Conservation (phyloP, 108 stramenopile genomes). For the Craspedostauros australis region DNA sequence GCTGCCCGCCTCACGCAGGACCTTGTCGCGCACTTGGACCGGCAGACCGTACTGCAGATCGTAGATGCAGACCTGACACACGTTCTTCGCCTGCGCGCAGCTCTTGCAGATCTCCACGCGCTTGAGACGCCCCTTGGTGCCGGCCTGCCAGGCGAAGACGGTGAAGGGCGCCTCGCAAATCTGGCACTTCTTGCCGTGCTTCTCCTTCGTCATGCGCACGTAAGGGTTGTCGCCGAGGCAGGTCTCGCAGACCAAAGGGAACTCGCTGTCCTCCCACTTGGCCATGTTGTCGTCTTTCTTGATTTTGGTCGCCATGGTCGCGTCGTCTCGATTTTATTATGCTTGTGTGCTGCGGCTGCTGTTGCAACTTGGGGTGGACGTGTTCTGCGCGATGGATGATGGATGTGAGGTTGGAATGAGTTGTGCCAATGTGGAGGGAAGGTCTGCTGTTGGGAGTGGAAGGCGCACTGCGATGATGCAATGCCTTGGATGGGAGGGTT, state of each 20-base stretch:
- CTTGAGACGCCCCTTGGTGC: slow-evolving; percentile 90
- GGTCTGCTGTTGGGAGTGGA: background rate
- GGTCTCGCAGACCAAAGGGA: slow-evolving; percentile 97
- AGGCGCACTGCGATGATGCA: background rate
- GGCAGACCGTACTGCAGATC: slow-evolving; percentile 97
- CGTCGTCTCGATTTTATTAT: background rate
- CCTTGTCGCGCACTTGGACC: slow-evolving; percentile 86
- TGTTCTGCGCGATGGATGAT: background rate
- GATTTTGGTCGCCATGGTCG: slow-evolving; percentile 43
- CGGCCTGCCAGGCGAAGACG: slow-evolving; percentile 97
- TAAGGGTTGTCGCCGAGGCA: slow-evolving; percentile 99
- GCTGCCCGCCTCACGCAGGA: slow-evolving; percentile 69
- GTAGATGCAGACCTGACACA: slow-evolving; percentile 98
- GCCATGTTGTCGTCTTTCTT: slow-evolving; percentile 86
- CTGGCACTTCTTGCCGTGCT: slow-evolving; percentile 92
- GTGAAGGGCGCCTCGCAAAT: slow-evolving; percentile 95
- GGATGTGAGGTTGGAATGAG: background rate
- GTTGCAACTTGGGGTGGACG: background rate
- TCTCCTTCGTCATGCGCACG: slow-evolving; percentile 96
- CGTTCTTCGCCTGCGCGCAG: slow-evolving; percentile 95
- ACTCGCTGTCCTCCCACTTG: slow-evolving; percentile 94
- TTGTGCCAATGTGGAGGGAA: background rate
- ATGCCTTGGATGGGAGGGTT: background rate
- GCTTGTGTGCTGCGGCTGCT: background rate
- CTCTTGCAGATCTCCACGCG: slow-evolving; percentile 94